Evolutionary conservation across 139 green algal genomes (phyloP).

Genomic region (Dunaliella sp.): DNA sequence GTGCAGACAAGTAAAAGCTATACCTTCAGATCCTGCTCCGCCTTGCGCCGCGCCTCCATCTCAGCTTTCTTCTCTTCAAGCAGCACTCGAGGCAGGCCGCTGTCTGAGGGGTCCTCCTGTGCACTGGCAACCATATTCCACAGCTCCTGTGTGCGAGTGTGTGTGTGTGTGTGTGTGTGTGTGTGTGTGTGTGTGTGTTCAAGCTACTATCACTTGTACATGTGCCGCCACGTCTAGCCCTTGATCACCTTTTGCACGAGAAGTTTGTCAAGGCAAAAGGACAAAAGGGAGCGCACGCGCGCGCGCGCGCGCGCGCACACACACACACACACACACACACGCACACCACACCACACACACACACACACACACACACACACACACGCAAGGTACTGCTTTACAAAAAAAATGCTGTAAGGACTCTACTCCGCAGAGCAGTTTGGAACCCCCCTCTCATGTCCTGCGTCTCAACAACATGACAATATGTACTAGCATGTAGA

Average conservation of each 20-base stretch:
- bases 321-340: no score
- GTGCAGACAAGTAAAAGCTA: no score
- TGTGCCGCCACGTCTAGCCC: no score
- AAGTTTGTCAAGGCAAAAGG: not conserved
- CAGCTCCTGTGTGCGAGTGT: conserved; percentile 66
- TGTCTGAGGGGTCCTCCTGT: conserved; percentile 42
- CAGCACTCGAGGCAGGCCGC: conserved; percentile 79
- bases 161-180: not conserved
- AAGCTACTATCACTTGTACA: not conserved
- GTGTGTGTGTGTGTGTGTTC: not conserved
- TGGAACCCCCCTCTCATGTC: no score
- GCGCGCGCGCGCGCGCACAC: no score
- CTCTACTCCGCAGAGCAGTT: no score
- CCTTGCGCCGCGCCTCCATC: conserved; percentile 49
- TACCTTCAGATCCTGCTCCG: conserved; percentile 61
- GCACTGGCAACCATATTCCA: conserved; percentile 80
- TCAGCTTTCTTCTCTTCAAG: conserved; percentile 78
- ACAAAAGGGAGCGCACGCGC: not conserved
- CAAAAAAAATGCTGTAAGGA: no score
- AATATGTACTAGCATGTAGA: no score
- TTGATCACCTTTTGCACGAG: not conserved
- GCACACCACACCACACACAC: not conserved
- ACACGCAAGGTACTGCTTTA: no score
- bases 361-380: not conserved
- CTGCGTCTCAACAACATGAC: no score